Evolutionary conservation across 805 yeast genomes (phyloP), one percentile per base, ranked within the genome.

Genomic region (Wickerhamia fluorescens): DNA sequence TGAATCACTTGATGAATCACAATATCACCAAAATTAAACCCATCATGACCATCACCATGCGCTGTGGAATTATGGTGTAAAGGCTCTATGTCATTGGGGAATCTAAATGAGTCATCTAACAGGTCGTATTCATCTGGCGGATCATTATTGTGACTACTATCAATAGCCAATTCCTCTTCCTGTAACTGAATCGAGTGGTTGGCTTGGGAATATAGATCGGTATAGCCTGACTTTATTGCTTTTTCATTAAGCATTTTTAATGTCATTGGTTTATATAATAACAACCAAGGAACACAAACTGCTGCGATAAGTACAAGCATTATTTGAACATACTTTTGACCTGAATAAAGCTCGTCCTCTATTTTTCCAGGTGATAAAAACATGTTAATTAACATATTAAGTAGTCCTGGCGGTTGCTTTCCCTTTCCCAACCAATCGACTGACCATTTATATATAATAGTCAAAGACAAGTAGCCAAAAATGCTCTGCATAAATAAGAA

Each of bases 1-100:
- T 92, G 96, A 44, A 89, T 89, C 14, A 89, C 95, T 60, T 89
- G 98, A 57, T 89, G 96, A 44, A 89, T 89, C 79, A 89, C 81
- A 19, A 92, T 75, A 47, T 89, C 98, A 26, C 96, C 96, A 52
- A 89, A 84, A 37, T 78, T 72, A 46, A 78, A 79, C 25, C 61
- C 78, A 12, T 71, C 81, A 27, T 65, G 73, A 11, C 62, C 74
- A 20, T 64, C 76, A 24, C 68, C 74, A 25, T 64, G 75, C 7
- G 35, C 42, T 5, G 44, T 53, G 2, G 64, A 49, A 21, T 52
- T 50, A 17, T 39, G 47, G 26, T 42, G 40, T 38, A 56, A 42
- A 7, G 65, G 67, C 36, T 55, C 58, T 9, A 48, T 41, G 18
- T 53, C 61, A 33, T 61, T 61, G 4, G 68, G 68, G 32, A 61